phyloP scores from a whole-genome alignment of 805 yeast genomes.

The Candida glaebosa region DNA sequence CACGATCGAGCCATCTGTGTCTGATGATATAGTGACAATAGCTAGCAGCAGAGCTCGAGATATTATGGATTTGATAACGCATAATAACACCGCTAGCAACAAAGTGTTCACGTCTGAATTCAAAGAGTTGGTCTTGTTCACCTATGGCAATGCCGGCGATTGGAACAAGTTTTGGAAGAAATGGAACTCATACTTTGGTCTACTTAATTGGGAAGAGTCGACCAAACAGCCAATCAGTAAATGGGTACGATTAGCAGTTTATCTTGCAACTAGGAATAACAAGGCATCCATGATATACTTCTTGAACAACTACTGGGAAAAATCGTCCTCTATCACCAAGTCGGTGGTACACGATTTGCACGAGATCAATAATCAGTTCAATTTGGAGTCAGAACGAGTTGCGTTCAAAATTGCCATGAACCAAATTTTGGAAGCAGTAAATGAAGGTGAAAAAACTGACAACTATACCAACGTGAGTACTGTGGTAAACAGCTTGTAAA shows the following conservation, averaged over 20 bases:
- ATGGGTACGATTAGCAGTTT: slow-evolving; percentile 35
- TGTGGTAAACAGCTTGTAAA: slow-evolving; percentile 10
- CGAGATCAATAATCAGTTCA: slow-evolving; percentile 14
- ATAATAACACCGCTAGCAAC: slow-evolving; percentile 15
- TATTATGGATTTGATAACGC: slow-evolving; percentile 22
- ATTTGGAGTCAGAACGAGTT: slow-evolving; percentile 17
- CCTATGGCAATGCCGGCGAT: slow-evolving; percentile 36
- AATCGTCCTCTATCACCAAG: slow-evolving; percentile 17
- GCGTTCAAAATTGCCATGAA: slow-evolving; percentile 22
- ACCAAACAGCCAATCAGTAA: slow-evolving; percentile 4
- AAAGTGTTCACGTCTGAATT: slow-evolving; percentile 15
- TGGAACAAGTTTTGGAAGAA: slow-evolving; percentile 38
- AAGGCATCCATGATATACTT: slow-evolving; percentile 23
- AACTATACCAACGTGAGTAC: slow-evolving; percentile 8
- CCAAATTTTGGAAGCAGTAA: slow-evolving; percentile 15
- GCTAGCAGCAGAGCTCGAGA: slow-evolving; percentile 31
- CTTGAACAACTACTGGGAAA: slow-evolving; percentile 28
- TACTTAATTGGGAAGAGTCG: slow-evolving; percentile 6
- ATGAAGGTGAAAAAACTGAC: slow-evolving; percentile 1
- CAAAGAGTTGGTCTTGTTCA: slow-evolving; percentile 30
- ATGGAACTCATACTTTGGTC: slow-evolving; percentile 26
- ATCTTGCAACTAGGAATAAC: slow-evolving; percentile 26
- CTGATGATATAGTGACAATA: slow-evolving; percentile 9
- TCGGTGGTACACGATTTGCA: slow-evolving; percentile 21
- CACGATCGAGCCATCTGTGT: background rate